Percentiles rank a stretch among this genome's conserved stretches.
Evolutionary conservation across 768 basidiomycete genomes (phyloP).

Genomic region (Termitomyces sp.): DNA sequence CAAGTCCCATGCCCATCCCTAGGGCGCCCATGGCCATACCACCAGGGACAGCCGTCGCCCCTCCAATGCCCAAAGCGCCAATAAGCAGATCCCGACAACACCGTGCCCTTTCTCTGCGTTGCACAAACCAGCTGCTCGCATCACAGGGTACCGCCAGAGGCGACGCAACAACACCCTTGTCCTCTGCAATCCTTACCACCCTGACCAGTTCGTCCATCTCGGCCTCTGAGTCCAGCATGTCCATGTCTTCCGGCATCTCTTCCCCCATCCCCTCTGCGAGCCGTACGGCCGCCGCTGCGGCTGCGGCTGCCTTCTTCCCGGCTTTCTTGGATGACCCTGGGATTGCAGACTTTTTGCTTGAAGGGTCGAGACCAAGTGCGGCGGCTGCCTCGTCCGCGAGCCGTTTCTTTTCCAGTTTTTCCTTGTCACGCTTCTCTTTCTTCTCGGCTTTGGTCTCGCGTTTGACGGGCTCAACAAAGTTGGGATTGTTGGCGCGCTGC

Average conservation of each 20-base stretch:
- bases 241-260: constrained; percentile 65
- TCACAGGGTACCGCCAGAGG: constrained; percentile 74
- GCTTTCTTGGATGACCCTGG: constrained; percentile 50
- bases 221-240: constrained; percentile 80
- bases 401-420: constrained; percentile 81
- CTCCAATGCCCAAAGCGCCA: constrained; percentile 44
- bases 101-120: constrained; percentile 62
- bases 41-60: constrained; percentile 24
- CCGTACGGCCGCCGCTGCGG: constrained; percentile 46
- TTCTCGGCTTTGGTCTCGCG: constrained; percentile 83
- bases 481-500: constrained; percentile 85
- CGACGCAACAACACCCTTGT: constrained; percentile 55
- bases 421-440: constrained; percentile 78
- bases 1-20: constrained; percentile 10
- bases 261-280: constrained; percentile 49
- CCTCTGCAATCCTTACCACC: constrained; percentile 52
- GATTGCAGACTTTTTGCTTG: constrained; percentile 38
- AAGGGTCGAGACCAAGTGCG: constrained; percentile 48
- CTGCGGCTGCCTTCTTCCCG: constrained; percentile 48
- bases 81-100: constrained; percentile 57
- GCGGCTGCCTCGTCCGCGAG: constrained; percentile 73
- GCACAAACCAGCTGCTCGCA: constrained; percentile 79
- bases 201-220: constrained; percentile 75
- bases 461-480: constrained; percentile 86
- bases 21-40: too few relatives aligned